Percentiles rank a stretch among this genome's conserved stretches.
These are phyloP conservation scores for Posidonia oceanica DNA, from an alignment of 116 monocot species.

Conservation along the genomic window DNA sequence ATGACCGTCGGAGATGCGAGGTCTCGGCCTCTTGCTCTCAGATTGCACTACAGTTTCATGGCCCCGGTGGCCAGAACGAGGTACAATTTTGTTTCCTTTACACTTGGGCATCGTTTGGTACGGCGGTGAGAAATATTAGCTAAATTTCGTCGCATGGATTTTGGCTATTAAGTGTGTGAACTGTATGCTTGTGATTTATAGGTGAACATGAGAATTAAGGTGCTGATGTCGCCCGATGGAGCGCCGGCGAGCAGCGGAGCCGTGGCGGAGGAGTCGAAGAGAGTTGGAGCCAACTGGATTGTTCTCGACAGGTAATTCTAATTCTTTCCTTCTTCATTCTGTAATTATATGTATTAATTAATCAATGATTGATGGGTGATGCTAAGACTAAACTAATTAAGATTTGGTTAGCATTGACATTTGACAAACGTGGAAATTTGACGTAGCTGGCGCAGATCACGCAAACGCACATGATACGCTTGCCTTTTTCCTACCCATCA, in stretches of 20 bases:
- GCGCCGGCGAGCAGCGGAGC: conserved; percentile 2
- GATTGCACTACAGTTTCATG: conserved; percentile 37
- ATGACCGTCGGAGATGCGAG: conserved; percentile 8
- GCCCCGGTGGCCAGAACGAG: conserved; percentile 6
- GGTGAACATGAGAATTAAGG: conserved; percentile 56
- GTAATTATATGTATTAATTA: not conserved
- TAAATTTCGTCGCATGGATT: too few relatives aligned
- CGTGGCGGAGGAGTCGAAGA: conserved; percentile 57
- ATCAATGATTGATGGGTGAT: too few relatives aligned
- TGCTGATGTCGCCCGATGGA: conserved; percentile 29
- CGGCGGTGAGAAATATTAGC: too few relatives aligned
- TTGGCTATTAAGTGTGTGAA: too few relatives aligned
- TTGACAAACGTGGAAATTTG: too few relatives aligned
- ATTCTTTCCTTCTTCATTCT: not conserved
- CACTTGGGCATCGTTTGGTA: too few relatives aligned
- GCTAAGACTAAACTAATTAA: too few relatives aligned
- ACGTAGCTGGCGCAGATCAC: too few relatives aligned
- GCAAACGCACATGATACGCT: too few relatives aligned
- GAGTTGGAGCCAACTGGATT: conserved; percentile 58
- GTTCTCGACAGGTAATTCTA: conserved; percentile 57
- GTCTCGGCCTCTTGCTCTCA: conserved; percentile 32
- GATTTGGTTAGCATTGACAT: too few relatives aligned
- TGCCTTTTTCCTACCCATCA: too few relatives aligned
- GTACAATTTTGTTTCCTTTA: not conserved
- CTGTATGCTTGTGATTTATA: conserved; percentile 1